Evolutionary conservation across 1,284 basidiomycete species (phyloP), one percentile per base, ranked within the genome.

Genomic region (Peniophora sp.): DNA sequence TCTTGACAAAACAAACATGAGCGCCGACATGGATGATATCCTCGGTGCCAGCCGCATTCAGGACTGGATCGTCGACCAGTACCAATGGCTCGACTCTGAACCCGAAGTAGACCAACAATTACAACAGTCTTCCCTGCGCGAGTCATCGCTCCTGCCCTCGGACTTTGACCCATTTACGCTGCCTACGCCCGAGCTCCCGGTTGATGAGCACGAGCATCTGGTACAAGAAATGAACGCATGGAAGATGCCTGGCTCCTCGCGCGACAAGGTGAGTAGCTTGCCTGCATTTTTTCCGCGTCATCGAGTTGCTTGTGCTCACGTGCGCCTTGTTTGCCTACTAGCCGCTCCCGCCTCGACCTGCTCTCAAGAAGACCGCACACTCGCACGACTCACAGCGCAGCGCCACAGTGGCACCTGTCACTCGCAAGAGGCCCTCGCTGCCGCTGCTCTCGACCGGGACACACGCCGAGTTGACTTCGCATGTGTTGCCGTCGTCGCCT

Each of bases 31-130:
- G n/a, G 37, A 41, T 20, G 37, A 41, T 5, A 41, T 41, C 37
- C 37, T 41, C 43, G 43, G 20, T 35, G 49, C 53, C 42, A 48
- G 51, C 23, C 54, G 54, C 50, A 52, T 55, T 35, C 55, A 57
- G 36, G 48, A 51, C 46, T 57, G 56, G 56, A 54, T 57, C 49
- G 56, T 55, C 27, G 52, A 57, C 24, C 56, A 57, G 47, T 57
- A 56, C 27, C 27, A 32, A 32, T 32, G 27, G 27, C 27, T 32
- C 27, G 27, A 32, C 27, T 47, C 43, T 22, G 54, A 57, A 18
- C 50, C 55, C 37, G 52, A 52, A 39, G 46, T 48, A 5, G 55
- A 57, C 34, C 48, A 54, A 23, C 24, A 39, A 11, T 44, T 27
- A 20, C 43, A 50, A 24, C 52, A 47, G 35, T 47, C 52, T 17